Evolutionary conservation across 495 filamentous ascomycete genomes (phyloP).

Genomic region (Daldinia loculata): DNA sequence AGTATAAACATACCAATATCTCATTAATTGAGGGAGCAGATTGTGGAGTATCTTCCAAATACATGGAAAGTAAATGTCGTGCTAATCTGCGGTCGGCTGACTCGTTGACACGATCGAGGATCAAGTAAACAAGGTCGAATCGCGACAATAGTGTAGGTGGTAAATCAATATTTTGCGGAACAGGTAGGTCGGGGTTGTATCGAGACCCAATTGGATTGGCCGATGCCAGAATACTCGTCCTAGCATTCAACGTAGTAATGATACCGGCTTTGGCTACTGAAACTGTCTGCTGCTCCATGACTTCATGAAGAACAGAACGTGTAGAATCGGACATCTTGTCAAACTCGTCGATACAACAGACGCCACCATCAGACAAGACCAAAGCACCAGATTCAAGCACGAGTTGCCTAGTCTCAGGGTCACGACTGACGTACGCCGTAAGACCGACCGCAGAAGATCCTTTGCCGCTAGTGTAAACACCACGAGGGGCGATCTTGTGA

Average conservation of each 20-base stretch:
- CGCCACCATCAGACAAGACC: constrained; percentile 93
- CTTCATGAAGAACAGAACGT: constrained; percentile 95
- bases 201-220: constrained; percentile 98
- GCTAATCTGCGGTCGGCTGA: constrained; percentile 85
- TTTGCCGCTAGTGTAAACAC: constrained; percentile 97
- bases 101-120: constrained; percentile 93
- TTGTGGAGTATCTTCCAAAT: constrained; percentile 90
- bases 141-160: constrained; percentile 93
- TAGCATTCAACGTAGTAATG: constrained; percentile 96
- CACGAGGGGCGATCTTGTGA: constrained; percentile 95
- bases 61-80: constrained; percentile 94
- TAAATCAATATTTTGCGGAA: constrained; percentile 97
- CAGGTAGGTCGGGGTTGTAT: constrained; percentile 94
- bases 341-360: constrained; percentile 99
- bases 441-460: constrained; percentile 97
- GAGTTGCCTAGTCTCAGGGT: constrained; percentile 91
- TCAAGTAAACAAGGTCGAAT: constrained; percentile 96
- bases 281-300: constrained; percentile 99
- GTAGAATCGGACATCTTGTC: constrained; percentile 99
- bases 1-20: constrained; percentile 71
- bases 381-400: constrained; percentile 97
- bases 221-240: constrained; percentile 92
- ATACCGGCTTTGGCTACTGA: constrained; percentile 99
- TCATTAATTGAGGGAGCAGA: constrained; percentile 75
- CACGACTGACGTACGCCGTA: constrained; percentile 96